Conservation (phyloP, 129 eudicot species). For the Lactuca sativa region DNA sequence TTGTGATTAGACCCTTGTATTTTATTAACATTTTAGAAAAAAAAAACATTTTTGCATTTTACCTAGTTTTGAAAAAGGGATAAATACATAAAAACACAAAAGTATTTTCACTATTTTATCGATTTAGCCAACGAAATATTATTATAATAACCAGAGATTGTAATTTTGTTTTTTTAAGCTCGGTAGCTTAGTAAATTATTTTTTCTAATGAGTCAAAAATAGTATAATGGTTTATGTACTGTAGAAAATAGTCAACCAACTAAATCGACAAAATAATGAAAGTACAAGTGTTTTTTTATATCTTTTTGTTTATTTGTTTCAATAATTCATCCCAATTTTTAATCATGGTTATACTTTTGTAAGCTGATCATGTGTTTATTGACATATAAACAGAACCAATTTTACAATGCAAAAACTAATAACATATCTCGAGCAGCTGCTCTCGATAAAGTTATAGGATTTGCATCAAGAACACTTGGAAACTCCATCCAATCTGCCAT, state of each 20-base stretch:
- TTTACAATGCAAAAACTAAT: slow-evolving; percentile 54
- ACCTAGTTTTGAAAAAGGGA: too few relatives aligned
- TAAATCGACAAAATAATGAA: too few relatives aligned
- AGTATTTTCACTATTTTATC: too few relatives aligned
- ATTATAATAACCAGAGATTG: too few relatives aligned
- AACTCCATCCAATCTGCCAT: slow-evolving; percentile 44
- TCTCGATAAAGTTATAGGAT: slow-evolving; percentile 37
- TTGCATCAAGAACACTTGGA: slow-evolving; percentile 48
- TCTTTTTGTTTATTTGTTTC: background rate
- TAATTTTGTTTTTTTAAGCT: too few relatives aligned
- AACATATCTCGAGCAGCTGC: slow-evolving; percentile 54
- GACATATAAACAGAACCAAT: slow-evolving; percentile 49
- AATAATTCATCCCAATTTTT: background rate
- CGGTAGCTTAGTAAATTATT: too few relatives aligned
- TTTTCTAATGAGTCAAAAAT: too few relatives aligned
- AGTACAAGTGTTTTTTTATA: background rate
- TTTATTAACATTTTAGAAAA: too few relatives aligned
- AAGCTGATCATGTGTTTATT: background rate
- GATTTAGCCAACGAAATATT: background rate
- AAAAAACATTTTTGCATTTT: too few relatives aligned
- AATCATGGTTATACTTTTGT: background rate
- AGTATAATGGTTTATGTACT: background rate
- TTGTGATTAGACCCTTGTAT: too few relatives aligned
- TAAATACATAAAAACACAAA: too few relatives aligned
- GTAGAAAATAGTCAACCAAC: too few relatives aligned